A percentile compares a stretch with the other conserved stretches of the same genome.
Conservation (phyloP, 805 yeast genomes). For the Grigorovia jiainica region DNA sequence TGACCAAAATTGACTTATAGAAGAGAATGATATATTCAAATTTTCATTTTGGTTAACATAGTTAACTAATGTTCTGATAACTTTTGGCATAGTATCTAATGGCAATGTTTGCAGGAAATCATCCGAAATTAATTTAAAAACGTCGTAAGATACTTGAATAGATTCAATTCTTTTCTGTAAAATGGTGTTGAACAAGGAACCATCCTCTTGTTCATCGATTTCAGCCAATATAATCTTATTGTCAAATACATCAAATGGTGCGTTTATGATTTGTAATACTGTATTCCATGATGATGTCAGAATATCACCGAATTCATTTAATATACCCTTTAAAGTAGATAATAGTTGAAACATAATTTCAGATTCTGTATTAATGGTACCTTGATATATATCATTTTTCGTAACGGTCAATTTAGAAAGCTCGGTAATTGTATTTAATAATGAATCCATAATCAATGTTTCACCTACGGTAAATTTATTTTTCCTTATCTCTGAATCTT, state of each 20-base stretch:
- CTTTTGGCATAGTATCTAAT: constrained; percentile 44
- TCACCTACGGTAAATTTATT: constrained; percentile 30
- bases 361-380: constrained; percentile 44
- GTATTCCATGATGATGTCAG: constrained; percentile 62
- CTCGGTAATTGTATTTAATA: constrained; percentile 36
- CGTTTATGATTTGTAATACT: constrained; percentile 49
- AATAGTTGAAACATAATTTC: constrained; percentile 57
- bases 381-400: constrained; percentile 28
- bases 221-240: constrained; percentile 15
- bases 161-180: constrained; percentile 43
- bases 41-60: constrained; percentile 67
- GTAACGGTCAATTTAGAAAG: constrained; percentile 29
- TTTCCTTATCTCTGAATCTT: constrained; percentile 11
- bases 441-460: constrained; percentile 37
- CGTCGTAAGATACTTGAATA: constrained; percentile 61
- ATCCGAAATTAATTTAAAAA: constrained; percentile 73
- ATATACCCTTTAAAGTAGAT: constrained; percentile 56
- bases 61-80: constrained; percentile 62
- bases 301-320: constrained; percentile 66
- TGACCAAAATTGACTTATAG: constrained; percentile 87
- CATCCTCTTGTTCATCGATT: constrained; percentile 21
- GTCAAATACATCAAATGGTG: constrained; percentile 44
- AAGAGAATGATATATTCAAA: constrained; percentile 80
- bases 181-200: constrained; percentile 27
- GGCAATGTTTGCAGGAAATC: constrained; percentile 76